Evolutionary conservation across 768 basidiomycete species (phyloP), one percentile per base, ranked within the genome.

Genomic region (Sarcodon aspratus): DNA sequence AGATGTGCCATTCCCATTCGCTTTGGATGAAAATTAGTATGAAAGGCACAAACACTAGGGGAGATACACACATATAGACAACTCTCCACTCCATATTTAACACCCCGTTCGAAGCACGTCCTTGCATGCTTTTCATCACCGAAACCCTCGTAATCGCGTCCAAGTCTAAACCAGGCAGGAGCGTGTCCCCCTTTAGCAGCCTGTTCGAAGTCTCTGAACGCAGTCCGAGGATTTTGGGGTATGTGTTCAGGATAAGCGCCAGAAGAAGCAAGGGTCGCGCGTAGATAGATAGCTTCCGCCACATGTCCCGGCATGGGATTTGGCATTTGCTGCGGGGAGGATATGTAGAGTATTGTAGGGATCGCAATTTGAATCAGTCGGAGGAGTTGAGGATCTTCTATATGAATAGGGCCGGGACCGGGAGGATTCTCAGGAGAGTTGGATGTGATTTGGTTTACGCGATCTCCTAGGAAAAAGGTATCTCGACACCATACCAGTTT

Each of bases 1-100:
- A 97, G 69, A 59, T 92, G 73, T 0, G 92, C 94, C 83, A 95
- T 94, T 1, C 91, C 94, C 69, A 98, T 75, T 0, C 94, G 82
- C 87, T 93, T n/a, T 47, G 42, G 34, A 52, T 21, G 17, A 11
- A 21, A 33, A 44, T 57, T 49, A 51, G 53, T 46, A 21, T 15
- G 44, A 34, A 32, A 36, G 47, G 11, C 21, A 48, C 34, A 43
- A 37, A 9, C 27, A 47, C 13, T 12, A 36, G 15, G 45, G 34
- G 50, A 52, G 46, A n/a, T 47, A 34, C 60, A 54, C 47, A 65
- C 89, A 61, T 95, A 94, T 49, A 82, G 70, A 62, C 85, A 92
- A 45, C 81, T 80, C 54, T 83, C 86, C 40, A 91, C 87, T 33
- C 76, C 78, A 21, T 74, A 68, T 56, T 80, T 79, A 43, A 80